These are phyloP conservation scores for Lasiosphaeria hispida DNA, from an alignment of 495 filamentous ascomycete species.

Conservation along the genomic window DNA sequence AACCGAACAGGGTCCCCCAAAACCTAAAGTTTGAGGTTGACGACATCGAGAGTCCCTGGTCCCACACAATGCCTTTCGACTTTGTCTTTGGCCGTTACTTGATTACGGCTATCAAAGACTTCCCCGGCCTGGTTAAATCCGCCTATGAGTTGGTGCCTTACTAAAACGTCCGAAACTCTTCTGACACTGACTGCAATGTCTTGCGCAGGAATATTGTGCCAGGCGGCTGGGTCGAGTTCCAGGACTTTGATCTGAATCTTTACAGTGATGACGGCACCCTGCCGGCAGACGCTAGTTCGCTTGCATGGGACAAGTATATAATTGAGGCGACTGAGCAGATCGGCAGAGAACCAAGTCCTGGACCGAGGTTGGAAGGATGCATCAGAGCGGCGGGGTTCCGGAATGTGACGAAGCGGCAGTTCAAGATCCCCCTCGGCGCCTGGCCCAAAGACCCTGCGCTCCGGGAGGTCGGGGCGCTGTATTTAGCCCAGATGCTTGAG, in stretches of 20 bases:
- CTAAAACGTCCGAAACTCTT: not conserved
- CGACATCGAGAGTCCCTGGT: conserved; percentile 53
- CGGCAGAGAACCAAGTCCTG: conserved; percentile 16
- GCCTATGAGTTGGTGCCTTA: conserved; percentile 30
- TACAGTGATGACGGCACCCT: conserved; percentile 35
- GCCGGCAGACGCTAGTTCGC: conserved; percentile 21
- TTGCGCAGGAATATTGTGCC: conserved; percentile 37
- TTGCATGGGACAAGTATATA: conserved; percentile 32
- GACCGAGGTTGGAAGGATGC: conserved; percentile 18
- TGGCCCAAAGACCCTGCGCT: conserved; percentile 45
- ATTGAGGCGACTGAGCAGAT: conserved; percentile 21
- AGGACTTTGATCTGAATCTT: conserved; percentile 40
- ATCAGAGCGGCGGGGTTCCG: conserved; percentile 33
- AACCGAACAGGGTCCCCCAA: conserved; percentile 40
- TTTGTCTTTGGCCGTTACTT: conserved; percentile 53
- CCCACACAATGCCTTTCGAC: conserved; percentile 47
- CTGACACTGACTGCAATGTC: not conserved
- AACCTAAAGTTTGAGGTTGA: conserved; percentile 54
- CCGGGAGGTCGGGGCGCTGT: conserved; percentile 42
- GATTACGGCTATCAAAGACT: conserved; percentile 47
- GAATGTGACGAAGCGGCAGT: conserved; percentile 31
- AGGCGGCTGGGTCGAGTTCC: conserved; percentile 49
- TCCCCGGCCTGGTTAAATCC: conserved; percentile 40
- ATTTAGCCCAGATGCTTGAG: conserved; percentile 27
- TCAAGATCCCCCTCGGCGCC: conserved; percentile 35